Conservation (phyloP, 176 grass and related monocot genomes). For the Oryza punctata region DNA sequence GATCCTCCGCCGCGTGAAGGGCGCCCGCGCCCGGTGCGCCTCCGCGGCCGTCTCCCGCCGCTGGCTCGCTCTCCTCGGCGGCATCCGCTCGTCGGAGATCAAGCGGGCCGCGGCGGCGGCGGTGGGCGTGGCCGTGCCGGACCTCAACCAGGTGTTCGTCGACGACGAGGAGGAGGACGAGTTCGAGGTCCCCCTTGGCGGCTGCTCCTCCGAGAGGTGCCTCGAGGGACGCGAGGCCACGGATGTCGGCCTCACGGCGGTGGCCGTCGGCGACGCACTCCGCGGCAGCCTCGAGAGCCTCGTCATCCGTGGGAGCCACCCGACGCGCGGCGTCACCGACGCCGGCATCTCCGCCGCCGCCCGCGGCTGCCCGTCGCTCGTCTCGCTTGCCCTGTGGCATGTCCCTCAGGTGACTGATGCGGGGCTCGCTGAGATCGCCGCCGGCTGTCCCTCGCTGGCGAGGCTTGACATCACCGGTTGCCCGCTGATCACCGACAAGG, state of each 20-base stretch:
- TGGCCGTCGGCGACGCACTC: slow-evolving; percentile 49
- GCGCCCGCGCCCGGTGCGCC: slow-evolving; percentile 57
- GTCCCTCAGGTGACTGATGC: slow-evolving; percentile 66
- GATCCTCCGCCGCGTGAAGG: slow-evolving; percentile 75
- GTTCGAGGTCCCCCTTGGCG: slow-evolving; percentile 12
- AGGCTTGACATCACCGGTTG: slow-evolving; percentile 71
- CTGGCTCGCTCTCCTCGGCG: slow-evolving; percentile 69
- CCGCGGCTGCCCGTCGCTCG: slow-evolving; percentile 61
- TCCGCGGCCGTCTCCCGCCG: slow-evolving; percentile 82
- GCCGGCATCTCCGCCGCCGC: slow-evolving; percentile 66
- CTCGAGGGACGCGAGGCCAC: slow-evolving; percentile 70
- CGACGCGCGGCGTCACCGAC: slow-evolving; percentile 72
- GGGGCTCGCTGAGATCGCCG: slow-evolving; percentile 68
- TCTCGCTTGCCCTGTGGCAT: slow-evolving; percentile 67
- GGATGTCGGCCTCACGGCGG: slow-evolving; percentile 66
- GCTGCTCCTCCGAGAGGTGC: slow-evolving; percentile 39
- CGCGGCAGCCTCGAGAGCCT: slow-evolving; percentile 60
- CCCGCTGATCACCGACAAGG: slow-evolving; percentile 82
- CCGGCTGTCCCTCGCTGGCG: slow-evolving; percentile 70
- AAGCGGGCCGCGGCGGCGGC: slow-evolving; percentile 17
- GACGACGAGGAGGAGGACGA: slow-evolving; percentile 39
- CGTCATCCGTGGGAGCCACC: slow-evolving; percentile 62
- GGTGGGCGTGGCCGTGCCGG: slow-evolving; percentile 58
- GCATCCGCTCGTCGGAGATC: slow-evolving; percentile 76
- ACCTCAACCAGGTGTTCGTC: slow-evolving; percentile 68